Conservation (phyloP, 2,329 filamentous ascomycete species). For the Aureobasidium sp. region DNA sequence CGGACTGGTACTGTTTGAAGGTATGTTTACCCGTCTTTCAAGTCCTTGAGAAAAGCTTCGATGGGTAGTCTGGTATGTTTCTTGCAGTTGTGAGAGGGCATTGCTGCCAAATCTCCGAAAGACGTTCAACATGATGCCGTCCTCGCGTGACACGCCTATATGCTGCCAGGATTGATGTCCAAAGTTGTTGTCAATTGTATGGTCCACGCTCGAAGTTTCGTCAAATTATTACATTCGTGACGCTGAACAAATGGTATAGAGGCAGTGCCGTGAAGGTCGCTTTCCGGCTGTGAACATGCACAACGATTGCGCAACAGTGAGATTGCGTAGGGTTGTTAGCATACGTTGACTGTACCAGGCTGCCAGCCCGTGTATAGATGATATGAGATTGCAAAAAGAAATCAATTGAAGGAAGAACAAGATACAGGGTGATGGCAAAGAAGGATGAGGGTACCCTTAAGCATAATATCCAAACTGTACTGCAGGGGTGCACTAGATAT, state of each 20-base stretch:
- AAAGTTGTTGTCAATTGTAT: neutral
- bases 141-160: neutral
- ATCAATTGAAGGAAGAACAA: neutral
- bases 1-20: conserved; percentile 49
- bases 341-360: neutral
- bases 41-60: conserved; percentile 5
- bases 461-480: neutral
- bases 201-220: neutral
- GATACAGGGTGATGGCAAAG: neutral
- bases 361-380: neutral
- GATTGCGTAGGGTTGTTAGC: neutral
- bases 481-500: neutral
- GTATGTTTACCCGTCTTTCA: conserved; percentile 46
- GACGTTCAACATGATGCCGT: neutral
- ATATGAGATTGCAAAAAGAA: neutral
- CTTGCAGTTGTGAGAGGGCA: neutral
- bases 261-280: neutral
- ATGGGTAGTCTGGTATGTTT: neutral
- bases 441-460: neutral
- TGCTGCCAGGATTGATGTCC: neutral
- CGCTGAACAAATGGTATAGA: neutral
- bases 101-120: neutral
- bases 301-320: conserved; percentile 5
- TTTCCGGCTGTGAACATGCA: neutral
- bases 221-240: neutral